Evolutionary conservation across 768 basidiomycete species (phyloP), one percentile per base, ranked within the genome.

Genomic region (Boletus sp.): DNA sequence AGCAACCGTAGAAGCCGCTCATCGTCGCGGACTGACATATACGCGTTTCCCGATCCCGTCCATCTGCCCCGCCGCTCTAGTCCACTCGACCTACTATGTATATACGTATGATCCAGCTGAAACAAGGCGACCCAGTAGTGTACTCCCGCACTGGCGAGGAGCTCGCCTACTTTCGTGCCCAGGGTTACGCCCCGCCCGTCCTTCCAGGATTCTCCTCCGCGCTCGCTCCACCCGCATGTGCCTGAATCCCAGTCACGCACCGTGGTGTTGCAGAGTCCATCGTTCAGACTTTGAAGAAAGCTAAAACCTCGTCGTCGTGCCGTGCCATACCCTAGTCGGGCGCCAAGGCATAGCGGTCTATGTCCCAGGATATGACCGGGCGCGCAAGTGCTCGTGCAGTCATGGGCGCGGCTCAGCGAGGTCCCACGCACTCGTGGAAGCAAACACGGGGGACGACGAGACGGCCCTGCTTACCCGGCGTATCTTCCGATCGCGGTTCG

Each of bases 81-180:
- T n/a, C n/a, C 24, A 29, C 35, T 15, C n/a, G 32, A 20, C 17
- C 4, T 29, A n/a, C 52, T 20, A 24, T 24, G 3, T 8, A 3
- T 24, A 24, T 8, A 3, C 29, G 42, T n/a, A 6, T 2, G 2
- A 42, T 44, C 20, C 49, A 93, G 90, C 79, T 99, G 17, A 98
- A 99, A 75, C 97, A 98, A 78, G 97, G 97, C 12, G 97, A 99
- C 69, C 97, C 97, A 10, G 87, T 89, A n/a, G 85, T 99, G 0
- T 99, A 97, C 68, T 97, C 92, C 4, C 86, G 97, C 24, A 89
- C 89, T 0, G 95, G 95, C 32, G 96, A 98, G 69, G 97, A 99
- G 73, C 84, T 98, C 1, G 79, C 96, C 20, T 93, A 89, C 75
- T 96, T 98, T 82, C 86, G 95, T 12, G 73, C 83, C 46, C 86